phyloP scores from a whole-genome alignment of 257 asterid species.

The Plectranthus barbatus region DNA sequence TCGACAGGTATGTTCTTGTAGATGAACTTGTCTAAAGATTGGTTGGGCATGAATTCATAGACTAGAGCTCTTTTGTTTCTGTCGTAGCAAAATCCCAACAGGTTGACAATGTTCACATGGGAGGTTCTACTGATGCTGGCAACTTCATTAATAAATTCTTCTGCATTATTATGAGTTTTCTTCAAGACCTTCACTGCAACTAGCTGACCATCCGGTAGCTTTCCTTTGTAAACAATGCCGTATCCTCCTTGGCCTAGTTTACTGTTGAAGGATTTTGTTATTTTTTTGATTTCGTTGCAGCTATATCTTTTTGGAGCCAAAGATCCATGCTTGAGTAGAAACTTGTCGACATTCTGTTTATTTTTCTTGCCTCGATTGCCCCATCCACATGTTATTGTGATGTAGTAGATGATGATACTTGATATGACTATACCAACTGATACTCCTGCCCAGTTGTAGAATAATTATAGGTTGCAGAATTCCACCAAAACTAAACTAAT shows the following conservation, averaged over 20 bases:
- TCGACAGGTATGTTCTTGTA: neutral
- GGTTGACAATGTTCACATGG: slow-evolving; percentile 54
- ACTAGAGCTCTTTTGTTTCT: slow-evolving; percentile 33
- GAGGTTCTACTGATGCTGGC: slow-evolving; percentile 58
- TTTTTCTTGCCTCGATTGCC: neutral
- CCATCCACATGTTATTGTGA: slow-evolving; percentile 6
- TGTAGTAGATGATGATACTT: slow-evolving; percentile 14
- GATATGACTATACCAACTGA: neutral
- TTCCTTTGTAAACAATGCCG: slow-evolving; percentile 53
- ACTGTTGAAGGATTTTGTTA: slow-evolving; percentile 35
- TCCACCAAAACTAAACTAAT: neutral
- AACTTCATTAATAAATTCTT: slow-evolving; percentile 58
- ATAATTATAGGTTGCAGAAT: neutral
- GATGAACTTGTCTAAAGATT: slow-evolving; percentile 56
- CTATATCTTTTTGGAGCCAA: slow-evolving; percentile 38
- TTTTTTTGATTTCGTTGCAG: slow-evolving; percentile 34
- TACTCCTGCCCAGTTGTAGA: slow-evolving; percentile 24
- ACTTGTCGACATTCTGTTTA: slow-evolving; percentile 22
- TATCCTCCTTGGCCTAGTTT: slow-evolving; percentile 51
- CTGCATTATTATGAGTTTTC: slow-evolving; percentile 24
- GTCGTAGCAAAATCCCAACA: slow-evolving; percentile 47
- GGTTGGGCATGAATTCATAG: slow-evolving; percentile 57
- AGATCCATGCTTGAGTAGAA: slow-evolving; percentile 34
- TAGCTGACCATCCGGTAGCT: slow-evolving; percentile 32
- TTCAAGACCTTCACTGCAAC: slow-evolving; percentile 55